phyloP scores from a whole-genome alignment of 2,329 filamentous ascomycete species.

The Epichloe elymi region DNA sequence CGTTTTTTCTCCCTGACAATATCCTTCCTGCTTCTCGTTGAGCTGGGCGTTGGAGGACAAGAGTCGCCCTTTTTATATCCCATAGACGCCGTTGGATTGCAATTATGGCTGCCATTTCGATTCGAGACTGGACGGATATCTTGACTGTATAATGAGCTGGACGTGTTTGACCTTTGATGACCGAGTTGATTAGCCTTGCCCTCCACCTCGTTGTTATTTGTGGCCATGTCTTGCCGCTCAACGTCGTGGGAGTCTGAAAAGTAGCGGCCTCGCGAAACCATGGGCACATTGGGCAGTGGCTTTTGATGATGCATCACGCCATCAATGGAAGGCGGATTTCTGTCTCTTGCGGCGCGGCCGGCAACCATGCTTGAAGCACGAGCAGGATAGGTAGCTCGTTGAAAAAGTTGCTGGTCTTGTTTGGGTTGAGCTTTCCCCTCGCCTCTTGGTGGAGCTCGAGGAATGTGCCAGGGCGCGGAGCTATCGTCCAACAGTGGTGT shows the following conservation, averaged over 20 bases:
- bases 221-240: background rate
- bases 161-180: background rate
- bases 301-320: conserved; percentile 8
- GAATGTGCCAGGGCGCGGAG: conserved; percentile 7
- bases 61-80: conserved; percentile 8
- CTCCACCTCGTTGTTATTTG: background rate
- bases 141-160: background rate
- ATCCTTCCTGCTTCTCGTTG: conserved; percentile 21
- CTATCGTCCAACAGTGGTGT: conserved; percentile 10
- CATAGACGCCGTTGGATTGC: background rate
- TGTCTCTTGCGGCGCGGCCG: conserved; percentile 2
- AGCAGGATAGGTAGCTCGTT: conserved; percentile 11
- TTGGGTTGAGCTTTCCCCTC: background rate
- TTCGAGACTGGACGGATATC: background rate
- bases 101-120: background rate
- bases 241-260: background rate
- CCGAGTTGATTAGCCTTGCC: background rate
- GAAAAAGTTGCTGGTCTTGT: conserved; percentile 2
- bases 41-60: conserved; percentile 9
- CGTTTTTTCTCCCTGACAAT: conserved; percentile 27
- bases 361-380: conserved; percentile 16
- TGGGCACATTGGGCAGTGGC: background rate
- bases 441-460: conserved; percentile 1
- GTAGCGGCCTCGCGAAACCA: background rate
- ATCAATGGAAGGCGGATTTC: conserved; percentile 11